phyloP scores from a whole-genome alignment of 2,329 filamentous ascomycete genomes.

The Beauveria asiatica region DNA sequence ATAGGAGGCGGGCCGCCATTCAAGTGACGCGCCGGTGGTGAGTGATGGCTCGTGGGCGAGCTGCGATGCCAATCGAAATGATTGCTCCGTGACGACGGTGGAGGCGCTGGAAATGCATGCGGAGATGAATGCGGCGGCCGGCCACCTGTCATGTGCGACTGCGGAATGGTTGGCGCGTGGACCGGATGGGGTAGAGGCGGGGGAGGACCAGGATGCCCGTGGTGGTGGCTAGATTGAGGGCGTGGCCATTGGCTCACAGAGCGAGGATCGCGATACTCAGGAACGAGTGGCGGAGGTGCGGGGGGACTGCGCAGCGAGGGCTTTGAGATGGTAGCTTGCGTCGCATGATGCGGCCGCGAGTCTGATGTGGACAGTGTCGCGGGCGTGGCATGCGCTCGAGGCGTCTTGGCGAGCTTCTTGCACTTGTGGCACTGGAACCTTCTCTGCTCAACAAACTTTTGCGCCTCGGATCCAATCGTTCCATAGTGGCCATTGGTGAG shows the following conservation, averaged over 20 bases:
- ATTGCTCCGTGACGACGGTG: conserved; percentile 17
- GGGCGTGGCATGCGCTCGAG: conserved; percentile 22
- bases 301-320: conserved; percentile 23
- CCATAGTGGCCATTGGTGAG: conserved; percentile 44
- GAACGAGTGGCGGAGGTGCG: conserved; percentile 14
- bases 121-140: conserved; percentile 26
- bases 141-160: conserved; percentile 13
- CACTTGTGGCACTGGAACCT: conserved; percentile 72
- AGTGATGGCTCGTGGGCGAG: conserved; percentile 42
- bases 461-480: conserved; percentile 44
- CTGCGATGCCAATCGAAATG: conserved; percentile 2
- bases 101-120: conserved; percentile 29
- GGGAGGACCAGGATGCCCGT: not conserved
- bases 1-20: conserved; percentile 38
- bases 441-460: conserved; percentile 50
- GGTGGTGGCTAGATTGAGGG: conserved; percentile 12
- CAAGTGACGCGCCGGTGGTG: conserved; percentile 38
- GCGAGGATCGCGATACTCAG: conserved; percentile 20
- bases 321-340: conserved; percentile 10
- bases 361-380: conserved; percentile 13
- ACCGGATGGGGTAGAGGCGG: conserved; percentile 12
- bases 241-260: conserved; percentile 14
- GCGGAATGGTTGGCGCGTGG: conserved; percentile 1
- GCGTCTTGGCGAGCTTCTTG: conserved; percentile 43
- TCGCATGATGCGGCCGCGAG: conserved; percentile 1